A percentile compares a stretch with the other conserved stretches of the same genome.
phyloP scores from a whole-genome alignment of 306 rosid species.

The Pyrus betulifolia region DNA sequence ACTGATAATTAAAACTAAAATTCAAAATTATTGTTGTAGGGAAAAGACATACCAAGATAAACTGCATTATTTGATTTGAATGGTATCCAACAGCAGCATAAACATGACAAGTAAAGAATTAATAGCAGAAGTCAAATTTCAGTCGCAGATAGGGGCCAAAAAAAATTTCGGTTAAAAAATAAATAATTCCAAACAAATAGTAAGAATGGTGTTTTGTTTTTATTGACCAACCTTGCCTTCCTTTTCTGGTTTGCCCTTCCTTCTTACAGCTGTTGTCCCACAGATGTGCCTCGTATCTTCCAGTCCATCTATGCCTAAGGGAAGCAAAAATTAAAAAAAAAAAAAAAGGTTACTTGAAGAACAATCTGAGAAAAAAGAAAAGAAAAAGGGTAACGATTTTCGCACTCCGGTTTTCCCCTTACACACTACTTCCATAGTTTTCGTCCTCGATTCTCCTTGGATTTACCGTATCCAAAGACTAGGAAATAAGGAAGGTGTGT shows the following conservation, averaged over 20 bases:
- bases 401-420: not conserved
- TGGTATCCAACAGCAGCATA: conserved; percentile 26
- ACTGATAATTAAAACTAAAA: not conserved
- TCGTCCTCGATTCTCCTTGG: too few species aligned
- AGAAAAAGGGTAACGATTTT: not conserved
- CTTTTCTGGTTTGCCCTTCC: conserved; percentile 97
- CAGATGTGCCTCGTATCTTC: conserved; percentile 95
- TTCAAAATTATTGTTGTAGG: not conserved
- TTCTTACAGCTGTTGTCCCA: conserved; percentile 99
- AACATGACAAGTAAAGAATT: conserved; percentile 29
- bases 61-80: conserved; percentile 49
- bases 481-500: too few species aligned
- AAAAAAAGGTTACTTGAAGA: not conserved
- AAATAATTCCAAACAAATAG: conserved; percentile 3
- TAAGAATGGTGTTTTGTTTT: not conserved
- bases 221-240: conserved; percentile 77
- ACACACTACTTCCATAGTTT: not conserved
- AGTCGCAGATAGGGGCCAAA: conserved; percentile 18
- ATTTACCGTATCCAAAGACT: too few species aligned
- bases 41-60: conserved; percentile 61
- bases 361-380: not conserved
- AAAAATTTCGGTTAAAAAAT: not conserved
- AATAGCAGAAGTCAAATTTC: conserved; percentile 29
- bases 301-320: conserved; percentile 92
- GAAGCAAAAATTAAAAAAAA: not conserved